These are phyloP conservation scores for Yamadazyma epiphylla DNA, from an alignment of 1,139 yeast species.

Conservation along the genomic window DNA sequence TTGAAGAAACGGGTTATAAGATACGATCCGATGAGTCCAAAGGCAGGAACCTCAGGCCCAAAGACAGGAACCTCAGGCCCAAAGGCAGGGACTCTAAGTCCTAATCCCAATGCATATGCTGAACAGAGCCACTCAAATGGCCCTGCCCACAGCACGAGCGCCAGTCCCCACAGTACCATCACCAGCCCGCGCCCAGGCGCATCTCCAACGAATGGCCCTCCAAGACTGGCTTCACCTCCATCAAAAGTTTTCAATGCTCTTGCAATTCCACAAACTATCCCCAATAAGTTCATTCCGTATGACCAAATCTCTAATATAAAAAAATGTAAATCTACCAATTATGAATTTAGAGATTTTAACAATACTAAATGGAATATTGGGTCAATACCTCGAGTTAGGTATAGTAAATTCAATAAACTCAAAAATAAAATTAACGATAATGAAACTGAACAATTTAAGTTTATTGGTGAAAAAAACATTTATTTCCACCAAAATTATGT, in stretches of 20 bases:
- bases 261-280: conserved; percentile 24
- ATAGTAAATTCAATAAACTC: conserved; percentile 16
- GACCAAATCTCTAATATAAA: conserved; percentile 11
- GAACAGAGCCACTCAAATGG: neutral
- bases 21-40: conserved; percentile 3
- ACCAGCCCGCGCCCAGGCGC: too few species aligned
- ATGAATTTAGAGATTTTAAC: conserved; percentile 26
- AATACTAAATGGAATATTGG: conserved; percentile 41
- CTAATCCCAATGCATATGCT: neutral
- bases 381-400: conserved; percentile 37
- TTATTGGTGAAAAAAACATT: conserved; percentile 24
- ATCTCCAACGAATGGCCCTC: neutral
- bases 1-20: conserved; percentile 11
- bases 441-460: conserved; percentile 16
- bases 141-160: neutral
- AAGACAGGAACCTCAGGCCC: neutral
- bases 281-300: conserved; percentile 21
- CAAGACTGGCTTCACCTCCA: neutral
- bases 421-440: conserved; percentile 14
- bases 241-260: conserved; percentile 20
- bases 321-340: conserved; percentile 17
- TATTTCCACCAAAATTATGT: conserved; percentile 30
- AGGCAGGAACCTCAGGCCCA: neutral
- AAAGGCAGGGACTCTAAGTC: neutral
- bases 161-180: neutral